Base-by-base conservation (phyloP, 176 grass and related monocot species). In the Cenchrus fungigraminus region DNA sequence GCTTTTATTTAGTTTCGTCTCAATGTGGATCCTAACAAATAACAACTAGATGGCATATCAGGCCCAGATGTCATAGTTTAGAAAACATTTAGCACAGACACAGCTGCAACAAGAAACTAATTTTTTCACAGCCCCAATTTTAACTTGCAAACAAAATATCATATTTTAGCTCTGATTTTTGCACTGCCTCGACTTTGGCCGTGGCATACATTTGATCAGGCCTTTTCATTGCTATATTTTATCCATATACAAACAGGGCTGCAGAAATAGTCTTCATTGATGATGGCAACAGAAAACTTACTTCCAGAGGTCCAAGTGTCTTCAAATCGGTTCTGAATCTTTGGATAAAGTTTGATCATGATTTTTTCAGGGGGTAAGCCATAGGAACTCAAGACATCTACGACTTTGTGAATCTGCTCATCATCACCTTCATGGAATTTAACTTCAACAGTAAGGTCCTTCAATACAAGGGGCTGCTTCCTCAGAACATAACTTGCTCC, bases 371-470 rank as follows among this genome's bases (percentile, higher is more conserved):
- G 68, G 1, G 44, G 68, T 45, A 71, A 20, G 47, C 68, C 68
- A 71, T 47, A 47, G 17, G 9, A 47, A 71, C 19, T 2, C 19
- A 47, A 25, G 42, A 71, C 9, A 47, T 71, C 42, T 22, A 71
- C 12, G 44, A 71, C 10, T 51, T 47, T 73, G 46, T 6, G 12
- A 51, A 73, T 10, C 31, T 32, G 31, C 45, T 2, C 1, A 1
- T 51, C 70, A 29, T 73, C 20, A 19, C 2, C 4, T 11, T 73
- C 5, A 28, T 49, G 9, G 29, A 45, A 73, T 50, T 50, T 28
- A 28, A 73, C 46, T 51, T 73, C 70, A 51, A 73, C 44, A 15
- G 46, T 51, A 73, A 73, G 70, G 45, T 73, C 12, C 46, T 73
- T 73, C 11, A 28, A 73, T 29, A 29, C 2, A 73, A 51, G n/a